A percentile compares a stretch with the other conserved stretches of the same genome.
phyloP scores from a whole-genome alignment of 208 protist species.

The Phytomonas sp. region DNA sequence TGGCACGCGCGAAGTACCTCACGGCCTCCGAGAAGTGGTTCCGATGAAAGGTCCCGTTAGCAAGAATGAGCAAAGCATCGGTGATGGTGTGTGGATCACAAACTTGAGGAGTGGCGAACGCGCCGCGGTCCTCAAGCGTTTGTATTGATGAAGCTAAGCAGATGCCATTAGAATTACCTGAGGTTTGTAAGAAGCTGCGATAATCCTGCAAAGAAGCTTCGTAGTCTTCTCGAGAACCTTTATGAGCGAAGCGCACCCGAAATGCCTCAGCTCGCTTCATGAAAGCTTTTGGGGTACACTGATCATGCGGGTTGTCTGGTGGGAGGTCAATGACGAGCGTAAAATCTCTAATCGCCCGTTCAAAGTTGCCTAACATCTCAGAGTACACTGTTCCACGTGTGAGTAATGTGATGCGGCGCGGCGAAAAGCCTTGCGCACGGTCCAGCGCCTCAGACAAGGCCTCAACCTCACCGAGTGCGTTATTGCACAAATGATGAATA shows the following conservation, averaged over 20 bases:
- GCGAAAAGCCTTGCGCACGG: slow-evolving; percentile 32
- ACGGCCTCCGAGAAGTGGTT: slow-evolving; percentile 43
- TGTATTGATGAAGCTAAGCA: not conserved
- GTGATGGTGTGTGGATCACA: slow-evolving; percentile 44
- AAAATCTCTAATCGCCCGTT: slow-evolving; percentile 75
- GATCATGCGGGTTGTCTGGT: slow-evolving; percentile 25
- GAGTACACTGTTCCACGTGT: slow-evolving; percentile 64
- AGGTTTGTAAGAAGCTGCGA: slow-evolving; percentile 31
- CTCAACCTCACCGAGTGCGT: slow-evolving; percentile 34
- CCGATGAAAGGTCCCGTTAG: slow-evolving; percentile 62
- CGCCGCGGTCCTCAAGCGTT: slow-evolving; percentile 11
- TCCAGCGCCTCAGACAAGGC: slow-evolving; percentile 73
- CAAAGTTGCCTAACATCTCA: slow-evolving; percentile 37
- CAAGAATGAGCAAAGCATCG: slow-evolving; percentile 72
- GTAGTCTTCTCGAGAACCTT: slow-evolving; percentile 33
- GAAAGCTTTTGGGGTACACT: slow-evolving; percentile 58
- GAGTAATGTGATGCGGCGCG: slow-evolving; percentile 58
- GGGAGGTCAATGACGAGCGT: slow-evolving; percentile 50
- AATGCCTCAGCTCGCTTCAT: slow-evolving; percentile 70
- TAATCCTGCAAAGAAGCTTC: slow-evolving; percentile 51
- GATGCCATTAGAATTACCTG: not conserved
- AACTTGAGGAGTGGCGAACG: slow-evolving; percentile 14
- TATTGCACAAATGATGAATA: slow-evolving; percentile 42
- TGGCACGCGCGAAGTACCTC: slow-evolving; percentile 58
- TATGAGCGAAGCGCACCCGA: slow-evolving; percentile 25